phyloP scores from a whole-genome alignment of 106 monocot genomes.

The Xerophyta viscosa region DNA sequence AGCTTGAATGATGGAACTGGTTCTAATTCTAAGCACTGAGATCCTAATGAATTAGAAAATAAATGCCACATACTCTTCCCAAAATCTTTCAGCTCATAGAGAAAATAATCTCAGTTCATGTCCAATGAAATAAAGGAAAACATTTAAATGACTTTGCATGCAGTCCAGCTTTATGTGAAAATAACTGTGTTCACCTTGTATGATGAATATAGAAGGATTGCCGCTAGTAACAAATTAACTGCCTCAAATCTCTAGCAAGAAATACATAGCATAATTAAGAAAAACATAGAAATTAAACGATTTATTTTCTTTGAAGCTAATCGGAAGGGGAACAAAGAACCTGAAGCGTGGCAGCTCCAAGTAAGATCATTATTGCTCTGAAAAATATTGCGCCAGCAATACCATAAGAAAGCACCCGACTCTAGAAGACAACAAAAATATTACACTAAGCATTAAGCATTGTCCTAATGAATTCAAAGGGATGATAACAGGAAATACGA shows the following conservation, averaged over 20 bases:
- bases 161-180: not conserved
- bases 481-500: not conserved
- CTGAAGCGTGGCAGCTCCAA: conserved; percentile 87
- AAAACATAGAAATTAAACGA: not conserved
- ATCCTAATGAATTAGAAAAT: too few relatives aligned
- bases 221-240: conserved; percentile 79
- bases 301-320: too few relatives aligned
- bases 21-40: too few relatives aligned
- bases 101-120: too few relatives aligned
- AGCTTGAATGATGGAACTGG: too few relatives aligned
- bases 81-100: too few relatives aligned
- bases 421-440: conserved; percentile 23
- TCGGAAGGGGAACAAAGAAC: conserved; percentile 17
- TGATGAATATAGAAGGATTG: conserved; percentile 76
- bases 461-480: not conserved
- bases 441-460: conserved; percentile 1
- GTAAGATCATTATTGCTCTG: conserved; percentile 85
- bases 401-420: conserved; percentile 89
- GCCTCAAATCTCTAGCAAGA: conserved; percentile 78
- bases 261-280: not conserved
- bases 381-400: conserved; percentile 95
- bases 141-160: not conserved
- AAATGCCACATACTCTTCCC: too few relatives aligned
- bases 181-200: conserved; percentile 67
- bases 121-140: not conserved